Base-by-base conservation (phyloP, 768 basidiomycete species). In the Suillus subaureus region DNA sequence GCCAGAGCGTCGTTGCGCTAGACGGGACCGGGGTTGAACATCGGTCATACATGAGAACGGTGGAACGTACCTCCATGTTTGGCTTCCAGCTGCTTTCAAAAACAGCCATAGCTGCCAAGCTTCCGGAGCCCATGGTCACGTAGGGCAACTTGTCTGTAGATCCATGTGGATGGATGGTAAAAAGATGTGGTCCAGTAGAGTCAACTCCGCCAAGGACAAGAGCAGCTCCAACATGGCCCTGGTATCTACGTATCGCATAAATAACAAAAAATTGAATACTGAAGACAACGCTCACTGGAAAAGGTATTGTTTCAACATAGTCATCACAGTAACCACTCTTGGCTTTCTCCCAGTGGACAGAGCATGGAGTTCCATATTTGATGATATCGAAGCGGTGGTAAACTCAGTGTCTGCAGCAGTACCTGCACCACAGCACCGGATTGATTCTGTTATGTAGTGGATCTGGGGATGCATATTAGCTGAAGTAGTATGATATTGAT, bases 331-430 rank as follows among this genome's bases (percentile, higher is more conserved):
- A 61, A 97, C 94, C 23, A 99, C 95, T 66, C 90, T 86, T 5
- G 97, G 95, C 77, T 93, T 94, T 65, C 97, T 82, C 28, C 96
- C 96, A 37, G 93, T 96, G 21, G 92, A 91, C 37, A 99, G 85
- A 1, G 89, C 86, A 74, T 99, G 97, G 16, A 99, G 83, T 77
- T 96, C 94, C 78, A 99, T 93, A 79, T 97, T 97, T 47, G 94
- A 96, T 2, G 94, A 94, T 74, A 99, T 98, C 74, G 96, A 85
- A 16, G 94, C 94, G 56, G 97, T 98, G 40, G 89, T 90, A 73
- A 95, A 96, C 76, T 97, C 95, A 0, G 97, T 98, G 74, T 99
- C 97, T 9, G 97, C 97, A n/a, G 97, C 97, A 2, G 97, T 99
- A 67, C 97, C 97, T 1, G 97, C 97, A 72, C 97, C 97, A 75